A percentile compares a stretch with the other conserved stretches of the same genome.
These are phyloP conservation scores for Gastrolobium villosum DNA, from an alignment of 306 rosid genomes.

Conservation along the genomic window DNA sequence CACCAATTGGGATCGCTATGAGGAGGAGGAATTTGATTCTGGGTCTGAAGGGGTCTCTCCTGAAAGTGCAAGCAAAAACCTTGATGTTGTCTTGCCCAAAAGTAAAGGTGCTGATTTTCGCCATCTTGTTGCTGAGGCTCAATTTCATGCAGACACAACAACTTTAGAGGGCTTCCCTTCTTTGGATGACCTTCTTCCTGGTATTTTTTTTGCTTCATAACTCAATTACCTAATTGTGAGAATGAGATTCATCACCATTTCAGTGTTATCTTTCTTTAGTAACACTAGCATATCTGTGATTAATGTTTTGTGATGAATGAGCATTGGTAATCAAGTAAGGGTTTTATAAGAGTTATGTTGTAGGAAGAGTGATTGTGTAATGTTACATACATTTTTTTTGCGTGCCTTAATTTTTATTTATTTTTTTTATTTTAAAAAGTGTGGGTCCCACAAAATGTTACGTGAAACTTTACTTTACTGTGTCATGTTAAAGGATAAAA, in stretches of 20 bases:
- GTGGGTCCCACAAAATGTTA: too few relatives aligned
- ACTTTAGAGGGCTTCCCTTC: slow-evolving; percentile 55
- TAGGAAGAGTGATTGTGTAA: too few relatives aligned
- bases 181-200: slow-evolving; percentile 65
- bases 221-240: not conserved
- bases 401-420: too few relatives aligned
- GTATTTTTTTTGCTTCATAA: slow-evolving; percentile 51
- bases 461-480: too few relatives aligned
- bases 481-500: too few relatives aligned
- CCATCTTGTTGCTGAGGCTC: slow-evolving; percentile 78
- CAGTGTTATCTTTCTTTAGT: slow-evolving; percentile 4
- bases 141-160: slow-evolving; percentile 52
- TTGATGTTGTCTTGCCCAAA: slow-evolving; percentile 65
- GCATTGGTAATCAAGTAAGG: not conserved
- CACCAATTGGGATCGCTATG: slow-evolving; percentile 85
- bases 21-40: slow-evolving; percentile 55
- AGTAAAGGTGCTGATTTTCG: slow-evolving; percentile 88
- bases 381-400: too few relatives aligned
- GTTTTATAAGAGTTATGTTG: too few relatives aligned
- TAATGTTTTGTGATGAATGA: slow-evolving; percentile 11
- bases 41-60: slow-evolving; percentile 42
- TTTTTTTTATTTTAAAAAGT: too few relatives aligned
- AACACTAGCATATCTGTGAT: not conserved
- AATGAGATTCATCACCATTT: not conserved
- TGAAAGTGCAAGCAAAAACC: slow-evolving; percentile 40